Evolutionary conservation across 306 rosid genomes (phyloP), one percentile per base, ranked within the genome.

Genomic region (Pyrus communis): DNA sequence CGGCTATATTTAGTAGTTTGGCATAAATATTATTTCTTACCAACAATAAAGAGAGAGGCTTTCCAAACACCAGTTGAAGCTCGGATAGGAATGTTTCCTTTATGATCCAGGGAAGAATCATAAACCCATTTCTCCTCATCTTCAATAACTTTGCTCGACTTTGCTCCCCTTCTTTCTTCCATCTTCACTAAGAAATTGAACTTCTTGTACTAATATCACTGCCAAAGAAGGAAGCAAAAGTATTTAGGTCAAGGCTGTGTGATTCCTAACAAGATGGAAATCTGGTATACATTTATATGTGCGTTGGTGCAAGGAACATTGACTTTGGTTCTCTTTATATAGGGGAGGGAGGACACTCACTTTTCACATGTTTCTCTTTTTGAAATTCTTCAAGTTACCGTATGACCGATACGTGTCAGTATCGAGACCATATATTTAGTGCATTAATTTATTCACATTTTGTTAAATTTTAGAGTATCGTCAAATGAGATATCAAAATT

Each of bases 11-110:
- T 15, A 51, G 55, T 15, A 51, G 9, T 51, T 51, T 15, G 55
- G 9, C 55, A 51, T 17, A 17, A 51, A 51, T 51, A 51, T 49
- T 11, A 28, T 1, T 13, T 25, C 76, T 75, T 77, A 82, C 85
- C 85, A 11, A 82, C 67, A 9, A 77, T 73, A 19, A 77, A 82
- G 75, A 82, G 76, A 10, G 85, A 73, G 62, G 85, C 78, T 82
- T 77, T 82, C 85, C 85, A 82, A 60, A 75, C 79, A 67, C 85
- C 85, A 49, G 85, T 82, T 40, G 75, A 59, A 77, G 85, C 82
- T 60, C 85, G 82, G 7, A 82, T 79, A 73, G 85, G 85, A 77
- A 82, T 79, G 8, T 68, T 65, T 60, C 85, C 85, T 73, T 77
- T 67, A 51, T 73, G 82, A 82, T 82, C 85, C 75, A 82, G 42